A percentile compares a stretch with the other conserved stretches of the same genome.
Evolutionary conservation across 805 yeast species (phyloP).

Genomic region (Candida ulmi): DNA sequence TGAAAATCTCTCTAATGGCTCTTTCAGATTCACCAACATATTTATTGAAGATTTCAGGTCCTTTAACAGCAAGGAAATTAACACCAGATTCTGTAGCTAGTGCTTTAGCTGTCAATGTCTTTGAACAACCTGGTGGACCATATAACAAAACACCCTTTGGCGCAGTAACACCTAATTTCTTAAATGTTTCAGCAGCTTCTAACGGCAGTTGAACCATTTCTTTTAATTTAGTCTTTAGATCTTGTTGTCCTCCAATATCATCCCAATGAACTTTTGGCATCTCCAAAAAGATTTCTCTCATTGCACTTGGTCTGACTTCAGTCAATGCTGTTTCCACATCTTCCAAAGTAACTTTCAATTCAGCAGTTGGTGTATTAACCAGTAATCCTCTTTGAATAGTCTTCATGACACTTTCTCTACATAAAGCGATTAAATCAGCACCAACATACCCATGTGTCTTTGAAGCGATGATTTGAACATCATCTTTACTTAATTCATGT

Average conservation of each 20-base stretch:
- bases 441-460: slow-evolving; percentile 98
- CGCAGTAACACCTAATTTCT: slow-evolving; percentile 72
- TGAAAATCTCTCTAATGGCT: slow-evolving; percentile 87
- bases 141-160: slow-evolving; percentile 91
- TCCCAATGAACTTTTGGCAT: slow-evolving; percentile 92
- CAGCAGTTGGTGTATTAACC: slow-evolving; percentile 20
- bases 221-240: slow-evolving; percentile 68
- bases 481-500: slow-evolving; percentile 45
- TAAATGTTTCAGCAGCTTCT: slow-evolving; percentile 73
- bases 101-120: slow-evolving; percentile 92
- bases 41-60: slow-evolving; percentile 93
- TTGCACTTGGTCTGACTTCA: slow-evolving; percentile 91
- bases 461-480: slow-evolving; percentile 58
- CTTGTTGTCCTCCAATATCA: slow-evolving; percentile 94
- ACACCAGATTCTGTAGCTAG: slow-evolving; percentile 93
- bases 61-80: slow-evolving; percentile 91
- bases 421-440: slow-evolving; percentile 84
- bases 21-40: slow-evolving; percentile 95
- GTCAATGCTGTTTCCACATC: slow-evolving; percentile 71
- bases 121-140: slow-evolving; percentile 99
- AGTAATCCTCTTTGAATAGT: slow-evolving; percentile 62
- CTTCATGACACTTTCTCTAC: slow-evolving; percentile 83
- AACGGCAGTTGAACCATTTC: slow-evolving; percentile 94
- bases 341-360: slow-evolving; percentile 40
- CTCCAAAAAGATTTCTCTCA: slow-evolving; percentile 92